Base-by-base conservation (phyloP, 192 early-diverging fungal genomes). In the Phlyctochytrium planicorne region DNA sequence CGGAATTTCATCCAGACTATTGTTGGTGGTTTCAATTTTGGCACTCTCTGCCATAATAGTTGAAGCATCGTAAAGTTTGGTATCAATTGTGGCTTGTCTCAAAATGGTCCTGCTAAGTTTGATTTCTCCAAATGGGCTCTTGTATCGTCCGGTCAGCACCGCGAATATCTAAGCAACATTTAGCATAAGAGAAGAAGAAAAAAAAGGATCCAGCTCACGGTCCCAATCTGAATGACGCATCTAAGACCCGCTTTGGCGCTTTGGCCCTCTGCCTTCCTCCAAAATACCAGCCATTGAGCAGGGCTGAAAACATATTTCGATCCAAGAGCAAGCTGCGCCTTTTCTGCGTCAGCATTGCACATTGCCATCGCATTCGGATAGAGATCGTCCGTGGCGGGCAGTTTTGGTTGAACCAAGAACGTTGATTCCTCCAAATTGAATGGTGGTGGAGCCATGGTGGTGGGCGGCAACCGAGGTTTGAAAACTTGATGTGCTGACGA, bases 171-270 rank as follows among this genome's bases (percentile, higher is more conserved):
- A 25, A n/a, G n/a, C n/a, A n/a, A n/a, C n/a, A n/a, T n/a, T n/a
- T n/a, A n/a, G n/a, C n/a, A n/a, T n/a, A n/a, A n/a, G n/a, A n/a
- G n/a, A n/a, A n/a, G n/a, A n/a, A n/a, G n/a, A n/a, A n/a, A n/a
- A n/a, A n/a, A n/a, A n/a, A 14, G 55, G 20, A 10, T 29, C 55
- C 20, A 25, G 27, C 55, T 14, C 25, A 57, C 47, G 4, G 68
- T 69, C 30, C 68, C 68, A 53, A 34, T 31, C 33, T 69, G 68
- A 10, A 69, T 34, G 16, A 69, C 52, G 30, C 68, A 69, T 27
- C 68, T 20, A 2, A 69, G 34, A 29, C 60, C 68, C 2, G 60
- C 34, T 55, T 69, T 69, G 10, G 47, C 34, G 60, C 50, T 62
- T 34, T 24, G 68, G 3, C 52, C 52, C 27, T 69, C 61, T 6